These are phyloP conservation scores for Tricholoma matsutake DNA, from an alignment of 768 basidiomycete species.

Conservation along the genomic window DNA sequence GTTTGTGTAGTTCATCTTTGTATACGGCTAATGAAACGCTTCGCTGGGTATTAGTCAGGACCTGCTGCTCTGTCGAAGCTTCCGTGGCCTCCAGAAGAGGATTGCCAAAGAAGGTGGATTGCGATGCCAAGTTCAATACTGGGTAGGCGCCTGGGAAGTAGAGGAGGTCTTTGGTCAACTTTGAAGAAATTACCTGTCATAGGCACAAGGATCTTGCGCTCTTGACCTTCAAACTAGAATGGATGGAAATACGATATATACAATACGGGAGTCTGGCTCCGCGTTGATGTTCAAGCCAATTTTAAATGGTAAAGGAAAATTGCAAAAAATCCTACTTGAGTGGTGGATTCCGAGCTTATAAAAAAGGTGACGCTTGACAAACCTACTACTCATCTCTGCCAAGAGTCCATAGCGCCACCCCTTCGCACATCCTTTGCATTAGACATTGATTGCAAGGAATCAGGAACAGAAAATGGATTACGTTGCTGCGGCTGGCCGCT, in stretches of 20 bases:
- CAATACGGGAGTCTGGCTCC: conserved; percentile 22
- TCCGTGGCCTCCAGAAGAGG: conserved; percentile 74
- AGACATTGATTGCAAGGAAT: conserved; percentile 37
- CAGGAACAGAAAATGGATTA: conserved; percentile 39
- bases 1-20: conserved; percentile 35
- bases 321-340: conserved; percentile 8
- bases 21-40: background rate
- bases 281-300: conserved; percentile 12
- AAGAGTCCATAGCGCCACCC: conserved; percentile 61
- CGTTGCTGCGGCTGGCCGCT: conserved; percentile 34
- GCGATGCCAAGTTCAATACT: conserved; percentile 71
- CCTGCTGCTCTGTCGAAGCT: conserved; percentile 72
- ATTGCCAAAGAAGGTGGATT: conserved; percentile 80
- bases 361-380: background rate
- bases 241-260: conserved; percentile 10
- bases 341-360: background rate
- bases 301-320: conserved; percentile 1
- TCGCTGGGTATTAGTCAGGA: conserved; percentile 60
- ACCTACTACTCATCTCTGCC: conserved; percentile 52
- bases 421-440: conserved; percentile 56
- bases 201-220: background rate
- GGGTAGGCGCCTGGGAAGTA: conserved; percentile 96
- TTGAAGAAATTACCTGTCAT: conserved; percentile 16
- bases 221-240: conserved; percentile 2
- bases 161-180: conserved; percentile 72